These are phyloP conservation scores for Akanthomyces muscarius DNA, from an alignment of 2,329 filamentous ascomycete genomes.

Conservation along the genomic window DNA sequence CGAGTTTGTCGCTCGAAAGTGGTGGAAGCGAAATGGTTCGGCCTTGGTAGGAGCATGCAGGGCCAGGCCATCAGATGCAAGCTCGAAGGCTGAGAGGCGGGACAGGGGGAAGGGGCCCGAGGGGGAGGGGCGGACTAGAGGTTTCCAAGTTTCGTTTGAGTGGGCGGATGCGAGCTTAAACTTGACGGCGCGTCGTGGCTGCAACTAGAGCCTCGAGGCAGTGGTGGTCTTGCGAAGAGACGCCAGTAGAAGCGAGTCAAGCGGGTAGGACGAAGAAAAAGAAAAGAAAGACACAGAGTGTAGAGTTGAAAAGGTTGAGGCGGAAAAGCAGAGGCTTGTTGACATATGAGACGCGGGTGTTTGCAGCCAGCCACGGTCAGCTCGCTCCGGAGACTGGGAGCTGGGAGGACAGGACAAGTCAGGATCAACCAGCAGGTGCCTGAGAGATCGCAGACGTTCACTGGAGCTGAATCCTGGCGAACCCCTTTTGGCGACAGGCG, in stretches of 20 bases:
- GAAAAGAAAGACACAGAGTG: not conserved
- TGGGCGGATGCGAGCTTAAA: conserved; percentile 13
- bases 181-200: conserved; percentile 10
- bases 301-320: not conserved
- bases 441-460: not conserved
- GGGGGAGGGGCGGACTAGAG: conserved; percentile 16
- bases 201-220: not conserved
- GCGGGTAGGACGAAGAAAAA: not conserved
- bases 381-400: not conserved
- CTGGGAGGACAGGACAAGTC: not conserved
- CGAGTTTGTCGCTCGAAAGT: conserved; percentile 1
- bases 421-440: not conserved
- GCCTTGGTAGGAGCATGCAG: conserved; percentile 8
- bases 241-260: not conserved
- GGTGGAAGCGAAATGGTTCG: conserved; percentile 10
- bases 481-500: conserved; percentile 12
- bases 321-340: not conserved
- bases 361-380: conserved; percentile 7
- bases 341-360: not conserved
- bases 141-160: conserved; percentile 16
- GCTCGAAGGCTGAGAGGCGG: conserved; percentile 12
- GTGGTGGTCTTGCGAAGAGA: not conserved
- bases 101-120: conserved; percentile 14
- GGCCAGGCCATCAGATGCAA: conserved; percentile 13
- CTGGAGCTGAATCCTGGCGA: conserved; percentile 3